Base-by-base conservation (phyloP, 2,329 filamentous ascomycete species). In the Blastomyces silverae region DNA sequence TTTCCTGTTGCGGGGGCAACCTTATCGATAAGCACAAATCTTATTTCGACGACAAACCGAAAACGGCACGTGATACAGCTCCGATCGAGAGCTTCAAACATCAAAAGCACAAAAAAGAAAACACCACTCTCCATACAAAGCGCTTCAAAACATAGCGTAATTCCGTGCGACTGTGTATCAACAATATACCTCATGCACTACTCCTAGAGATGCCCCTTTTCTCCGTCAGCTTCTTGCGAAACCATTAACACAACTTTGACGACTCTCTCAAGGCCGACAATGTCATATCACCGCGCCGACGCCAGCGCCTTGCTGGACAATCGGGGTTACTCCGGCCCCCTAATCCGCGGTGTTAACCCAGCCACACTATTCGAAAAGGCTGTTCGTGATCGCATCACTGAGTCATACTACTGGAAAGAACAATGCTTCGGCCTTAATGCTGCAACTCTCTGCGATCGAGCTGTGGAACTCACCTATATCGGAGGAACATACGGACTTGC, bases 361-460 rank as follows among this genome's bases (percentile, higher is more conserved):
- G 90, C 92, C n/a, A 92, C 90, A 4, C 90, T 97, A 66, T 90
- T 97, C 84, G 93, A 97, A 78, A 96, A 96, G 77, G 89, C 92
- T 52, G 91, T 97, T 69, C 90, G 90, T 74, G 94, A 99, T 79
- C 92, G 94, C 74, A 97, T 99, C 77, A 87, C 92, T 70, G 92
- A 96, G 74, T 91, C 87, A 63, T 95, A 96, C 79, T 99, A 96
- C 81, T 99, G 92, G 89, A 97, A 97, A 78, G 94, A 97, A 79
- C 92, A 97, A 80, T 97, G 94, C 76, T 99, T 97, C 78, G 94
- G 90, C 53, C 83, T 99, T 69, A 99, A 97, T 80, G 84, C 85
- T 3, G 87, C 87, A 0, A 88, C 86, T 0, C 77, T 99, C 6
- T 89, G 96, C 71, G 91, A 97, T 79, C 90, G 94, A 69, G 92